Conservation (phyloP, 805 yeast species). For the baker's yeast (Saccharomyces cerevisiae) region DNA sequence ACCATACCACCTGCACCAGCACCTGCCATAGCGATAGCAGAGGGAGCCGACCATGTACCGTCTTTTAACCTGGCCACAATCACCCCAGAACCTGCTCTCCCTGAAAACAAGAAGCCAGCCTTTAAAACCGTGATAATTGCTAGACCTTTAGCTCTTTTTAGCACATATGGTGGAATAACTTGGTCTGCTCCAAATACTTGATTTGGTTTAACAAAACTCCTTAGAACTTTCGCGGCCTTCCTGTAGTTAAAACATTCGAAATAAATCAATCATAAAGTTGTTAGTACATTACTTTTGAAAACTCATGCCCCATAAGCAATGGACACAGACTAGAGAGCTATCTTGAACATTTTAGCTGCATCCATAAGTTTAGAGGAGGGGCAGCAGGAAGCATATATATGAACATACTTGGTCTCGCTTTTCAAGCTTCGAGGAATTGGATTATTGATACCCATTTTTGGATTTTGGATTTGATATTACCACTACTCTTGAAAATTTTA, state of each 20-base stretch:
- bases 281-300: background rate
- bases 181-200: constrained; percentile 83
- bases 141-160: constrained; percentile 85
- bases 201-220: constrained; percentile 90
- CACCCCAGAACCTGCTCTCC: constrained; percentile 95
- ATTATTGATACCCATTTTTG: constrained; percentile 70
- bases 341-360: background rate
- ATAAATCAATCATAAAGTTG: background rate
- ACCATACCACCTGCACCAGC: constrained; percentile 98
- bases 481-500: background rate
- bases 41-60: constrained; percentile 96
- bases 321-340: background rate
- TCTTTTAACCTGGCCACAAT: constrained; percentile 90
- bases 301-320: background rate
- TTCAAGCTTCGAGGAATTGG: constrained; percentile 86
- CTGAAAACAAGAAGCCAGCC: constrained; percentile 94
- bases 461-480: background rate
- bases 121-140: constrained; percentile 91
- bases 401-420: constrained; percentile 71
- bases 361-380: background rate
- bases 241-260: constrained; percentile 27
- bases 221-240: constrained; percentile 86
- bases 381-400: background rate
- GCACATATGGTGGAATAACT: constrained; percentile 81
- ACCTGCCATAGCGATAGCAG: constrained; percentile 94